Evolutionary conservation across 495 filamentous ascomycete genomes (phyloP), one percentile per base, ranked within the genome.

Genomic region (Hyphodiscus hymeniophilus): DNA sequence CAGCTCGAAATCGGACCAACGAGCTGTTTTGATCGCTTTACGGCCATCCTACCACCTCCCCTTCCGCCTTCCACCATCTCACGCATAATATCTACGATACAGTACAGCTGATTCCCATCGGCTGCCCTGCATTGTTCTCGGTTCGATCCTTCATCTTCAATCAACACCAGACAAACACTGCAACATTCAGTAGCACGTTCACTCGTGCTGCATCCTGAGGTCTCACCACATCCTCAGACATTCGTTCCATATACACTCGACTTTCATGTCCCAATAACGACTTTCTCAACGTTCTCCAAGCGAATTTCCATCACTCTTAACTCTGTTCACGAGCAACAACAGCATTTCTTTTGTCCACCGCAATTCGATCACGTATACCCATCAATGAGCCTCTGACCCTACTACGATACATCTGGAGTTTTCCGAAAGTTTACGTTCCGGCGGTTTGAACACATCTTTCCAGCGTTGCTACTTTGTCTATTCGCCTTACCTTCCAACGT

Each of bases 381-480:
- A 70, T n/a, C n/a, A n/a, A n/a, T 83, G 82, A 85, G 70, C 71
- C 67, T 76, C 72, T 75, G 74, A 81, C 65, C 66, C 70, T 56
- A 52, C 50, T 71, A 78, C 71, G 70, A 76, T 66, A 67, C 52
- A 46, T 51, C 52, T 64, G 70, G 72, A 76, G 71, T 80, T 74
- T 64, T 38, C 59, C 58, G 45, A 44, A 47, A 51, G 40, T 51
- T 45, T 33, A 30, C 31, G 51, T 51, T 55, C 30, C 26, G 42
- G 22, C 38, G 40, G 20, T 56, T 42, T 45, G 45, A 40, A 52
- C 47, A 52, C 42, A 50, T 51, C 46, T 52, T 52, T 60, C 57
- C 51, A 59, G 58, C 58, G 54, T 60, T 60, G 51, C 58, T 51
- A 52, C 54, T 61, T 65, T 61, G 56, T 63, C 56, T 42, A 38